A percentile compares a stretch with the other conserved stretches of the same genome.
phyloP scores from a whole-genome alignment of 2,329 filamentous ascomycete genomes.

The Colletotrichum magnum region DNA sequence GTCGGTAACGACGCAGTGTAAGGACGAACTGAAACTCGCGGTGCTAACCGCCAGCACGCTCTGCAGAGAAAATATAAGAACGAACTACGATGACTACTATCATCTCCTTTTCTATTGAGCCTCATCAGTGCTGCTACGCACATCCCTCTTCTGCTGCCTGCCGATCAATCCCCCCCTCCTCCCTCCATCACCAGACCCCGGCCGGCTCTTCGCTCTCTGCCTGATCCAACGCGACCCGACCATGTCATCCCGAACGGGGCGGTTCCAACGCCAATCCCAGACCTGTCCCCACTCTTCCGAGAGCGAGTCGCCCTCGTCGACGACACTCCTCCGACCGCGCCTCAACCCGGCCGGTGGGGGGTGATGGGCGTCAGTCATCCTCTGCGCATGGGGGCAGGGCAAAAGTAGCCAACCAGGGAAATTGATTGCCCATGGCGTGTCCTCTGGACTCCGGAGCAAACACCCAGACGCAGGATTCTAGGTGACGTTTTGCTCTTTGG shows the following conservation, averaged over 20 bases:
- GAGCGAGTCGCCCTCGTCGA: constrained; percentile 13
- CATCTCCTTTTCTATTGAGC: too few species aligned
- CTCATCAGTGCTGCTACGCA: too few species aligned
- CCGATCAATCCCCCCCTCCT: constrained; percentile 9
- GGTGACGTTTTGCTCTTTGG: neutral
- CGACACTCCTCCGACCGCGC: neutral
- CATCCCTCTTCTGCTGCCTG: constrained; percentile 18
- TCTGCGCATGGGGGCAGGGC: neutral
- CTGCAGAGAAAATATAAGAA: too few species aligned
- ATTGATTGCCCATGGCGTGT: too few species aligned
- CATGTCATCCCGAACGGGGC: constrained; percentile 11
- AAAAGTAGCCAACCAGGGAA: neutral
- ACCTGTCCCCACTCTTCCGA: neutral
- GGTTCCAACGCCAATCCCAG: neutral
- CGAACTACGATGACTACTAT: too few species aligned
- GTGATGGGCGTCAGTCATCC: neutral
- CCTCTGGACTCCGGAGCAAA: neutral
- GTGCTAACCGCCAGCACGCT: too few species aligned
- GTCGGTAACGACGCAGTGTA: too few species aligned
- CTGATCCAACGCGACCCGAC: constrained; percentile 13
- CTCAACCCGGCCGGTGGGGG: neutral
- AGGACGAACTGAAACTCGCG: too few species aligned
- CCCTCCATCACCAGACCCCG: neutral
- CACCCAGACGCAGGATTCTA: neutral
- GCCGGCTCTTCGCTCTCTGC: constrained; percentile 13